A percentile compares a stretch with the other conserved stretches of the same genome.
These are phyloP conservation scores for Magnusiomyces ingens DNA, from an alignment of 1,139 yeast genomes.

Conservation along the genomic window DNA sequence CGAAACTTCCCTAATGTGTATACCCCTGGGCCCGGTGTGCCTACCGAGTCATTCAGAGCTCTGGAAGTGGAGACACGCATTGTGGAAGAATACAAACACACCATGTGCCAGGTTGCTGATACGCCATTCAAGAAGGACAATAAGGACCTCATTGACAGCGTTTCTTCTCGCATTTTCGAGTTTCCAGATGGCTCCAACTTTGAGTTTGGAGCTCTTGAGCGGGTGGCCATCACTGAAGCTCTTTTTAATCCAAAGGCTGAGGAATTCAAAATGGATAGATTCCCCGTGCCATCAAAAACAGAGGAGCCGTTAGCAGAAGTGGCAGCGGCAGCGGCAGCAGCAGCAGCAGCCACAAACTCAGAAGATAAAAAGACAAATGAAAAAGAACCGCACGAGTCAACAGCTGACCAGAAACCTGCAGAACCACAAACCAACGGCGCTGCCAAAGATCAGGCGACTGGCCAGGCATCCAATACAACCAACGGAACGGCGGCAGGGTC, in stretches of 20 bases:
- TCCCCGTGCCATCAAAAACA: conserved; percentile 2
- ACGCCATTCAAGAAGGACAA: conserved; percentile 35
- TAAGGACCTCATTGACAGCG: conserved; percentile 10
- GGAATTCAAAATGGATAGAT: conserved; percentile 3
- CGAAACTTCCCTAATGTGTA: conserved; percentile 36
- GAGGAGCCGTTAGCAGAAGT: conserved; percentile 19
- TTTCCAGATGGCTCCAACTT: conserved; percentile 64
- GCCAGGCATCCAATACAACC: conserved; percentile 3
- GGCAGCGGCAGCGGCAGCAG: background rate
- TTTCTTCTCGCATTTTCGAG: conserved; percentile 54
- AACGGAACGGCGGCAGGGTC: too few relatives aligned
- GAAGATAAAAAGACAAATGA: conserved; percentile 20
- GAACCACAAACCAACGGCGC: conserved; percentile 15
- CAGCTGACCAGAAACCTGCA: conserved; percentile 12
- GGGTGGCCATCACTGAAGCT: conserved; percentile 67
- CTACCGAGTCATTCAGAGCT: conserved; percentile 27
- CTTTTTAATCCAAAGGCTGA: conserved; percentile 45
- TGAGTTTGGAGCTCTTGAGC: conserved; percentile 46
- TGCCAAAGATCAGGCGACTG: conserved; percentile 4
- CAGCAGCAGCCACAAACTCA: conserved; percentile 35
- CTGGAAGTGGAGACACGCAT: conserved; percentile 28
- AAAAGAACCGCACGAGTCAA: conserved; percentile 3
- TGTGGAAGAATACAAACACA: conserved; percentile 59
- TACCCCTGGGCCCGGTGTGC: conserved; percentile 19
- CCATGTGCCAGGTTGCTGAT: conserved; percentile 41